A percentile compares a stretch with the other conserved stretches of the same genome.
Conservation (phyloP, 2,329 filamentous ascomycete species). For the Fusarium oxysporum region DNA sequence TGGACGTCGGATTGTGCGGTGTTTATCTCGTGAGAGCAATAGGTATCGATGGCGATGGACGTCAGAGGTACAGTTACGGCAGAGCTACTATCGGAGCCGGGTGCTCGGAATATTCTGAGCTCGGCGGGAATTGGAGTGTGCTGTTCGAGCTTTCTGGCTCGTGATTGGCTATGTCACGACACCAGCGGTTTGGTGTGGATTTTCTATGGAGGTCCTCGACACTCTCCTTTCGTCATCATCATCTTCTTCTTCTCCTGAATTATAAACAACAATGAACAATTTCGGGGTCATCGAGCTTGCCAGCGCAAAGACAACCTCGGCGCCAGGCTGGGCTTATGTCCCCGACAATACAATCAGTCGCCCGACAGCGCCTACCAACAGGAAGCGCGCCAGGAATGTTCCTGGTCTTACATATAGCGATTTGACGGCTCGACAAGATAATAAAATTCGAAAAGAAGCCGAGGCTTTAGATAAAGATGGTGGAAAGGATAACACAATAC, state of each 20-base stretch:
- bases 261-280: slow-evolving; percentile 64
- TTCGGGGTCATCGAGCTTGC: slow-evolving; percentile 88
- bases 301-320: slow-evolving; percentile 72
- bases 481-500: slow-evolving; percentile 76
- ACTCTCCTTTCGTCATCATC: neutral
- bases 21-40: slow-evolving; percentile 34
- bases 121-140: slow-evolving; percentile 19
- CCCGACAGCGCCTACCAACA: slow-evolving; percentile 66
- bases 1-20: slow-evolving; percentile 18
- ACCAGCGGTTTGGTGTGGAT: slow-evolving; percentile 34
- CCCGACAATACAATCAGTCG: slow-evolving; percentile 75
- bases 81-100: slow-evolving; percentile 35
- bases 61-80: slow-evolving; percentile 27
- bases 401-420: slow-evolving; percentile 68
- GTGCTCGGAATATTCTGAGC: slow-evolving; percentile 46
- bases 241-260: neutral
- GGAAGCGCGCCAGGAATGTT: slow-evolving; percentile 77
- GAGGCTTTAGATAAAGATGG: slow-evolving; percentile 86
- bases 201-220: slow-evolving; percentile 17
- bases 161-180: slow-evolving; percentile 45
- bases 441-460: slow-evolving; percentile 83
- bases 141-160: slow-evolving; percentile 21
- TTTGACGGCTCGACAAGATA: slow-evolving; percentile 83
- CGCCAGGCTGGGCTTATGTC: slow-evolving; percentile 94
- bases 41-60: slow-evolving; percentile 31